Conservation (phyloP, 2,329 filamentous ascomycete species). For the Claviceps africana region DNA sequence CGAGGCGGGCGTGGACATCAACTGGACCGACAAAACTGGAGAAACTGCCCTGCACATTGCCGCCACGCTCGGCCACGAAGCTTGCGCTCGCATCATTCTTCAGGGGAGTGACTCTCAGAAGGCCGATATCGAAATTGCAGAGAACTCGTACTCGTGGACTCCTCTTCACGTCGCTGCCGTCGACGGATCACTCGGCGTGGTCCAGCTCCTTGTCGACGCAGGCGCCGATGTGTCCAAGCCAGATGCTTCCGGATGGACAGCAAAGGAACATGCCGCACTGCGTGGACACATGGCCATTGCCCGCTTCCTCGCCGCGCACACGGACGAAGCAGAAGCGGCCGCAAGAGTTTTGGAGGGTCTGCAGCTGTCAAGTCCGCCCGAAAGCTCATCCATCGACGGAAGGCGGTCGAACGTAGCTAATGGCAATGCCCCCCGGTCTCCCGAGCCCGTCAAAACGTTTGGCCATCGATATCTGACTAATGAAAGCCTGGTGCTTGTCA, state of each 20-base stretch:
- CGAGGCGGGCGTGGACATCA: slow-evolving; percentile 80
- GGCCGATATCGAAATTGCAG: slow-evolving; percentile 60
- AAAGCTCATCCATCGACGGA: slow-evolving; percentile 47
- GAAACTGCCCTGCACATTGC: slow-evolving; percentile 89
- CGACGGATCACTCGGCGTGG: slow-evolving; percentile 66
- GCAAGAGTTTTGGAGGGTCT: slow-evolving; percentile 10
- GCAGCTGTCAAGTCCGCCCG: slow-evolving; percentile 20
- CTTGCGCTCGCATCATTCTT: slow-evolving; percentile 66
- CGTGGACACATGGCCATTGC: slow-evolving; percentile 79
- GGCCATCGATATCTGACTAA: slow-evolving; percentile 88
- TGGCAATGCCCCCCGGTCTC: slow-evolving; percentile 29
- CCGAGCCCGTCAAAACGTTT: slow-evolving; percentile 84
- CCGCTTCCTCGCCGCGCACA: slow-evolving; percentile 45
- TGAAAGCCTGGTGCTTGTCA: slow-evolving; percentile 81
- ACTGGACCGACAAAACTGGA: slow-evolving; percentile 79
- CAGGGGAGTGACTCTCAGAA: slow-evolving; percentile 56
- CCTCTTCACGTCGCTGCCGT: slow-evolving; percentile 88
- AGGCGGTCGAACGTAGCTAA: slow-evolving; percentile 39
- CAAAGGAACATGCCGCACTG: slow-evolving; percentile 82
- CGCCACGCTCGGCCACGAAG: slow-evolving; percentile 70
- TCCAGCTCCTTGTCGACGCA: slow-evolving; percentile 61
- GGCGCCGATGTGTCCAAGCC: slow-evolving; percentile 60
- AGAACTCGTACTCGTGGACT: slow-evolving; percentile 85
- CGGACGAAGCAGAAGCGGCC: slow-evolving; percentile 17
- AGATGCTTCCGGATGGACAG: slow-evolving; percentile 87